phyloP scores from a whole-genome alignment of 306 rosid species.

The Cucurbita maxima region DNA sequence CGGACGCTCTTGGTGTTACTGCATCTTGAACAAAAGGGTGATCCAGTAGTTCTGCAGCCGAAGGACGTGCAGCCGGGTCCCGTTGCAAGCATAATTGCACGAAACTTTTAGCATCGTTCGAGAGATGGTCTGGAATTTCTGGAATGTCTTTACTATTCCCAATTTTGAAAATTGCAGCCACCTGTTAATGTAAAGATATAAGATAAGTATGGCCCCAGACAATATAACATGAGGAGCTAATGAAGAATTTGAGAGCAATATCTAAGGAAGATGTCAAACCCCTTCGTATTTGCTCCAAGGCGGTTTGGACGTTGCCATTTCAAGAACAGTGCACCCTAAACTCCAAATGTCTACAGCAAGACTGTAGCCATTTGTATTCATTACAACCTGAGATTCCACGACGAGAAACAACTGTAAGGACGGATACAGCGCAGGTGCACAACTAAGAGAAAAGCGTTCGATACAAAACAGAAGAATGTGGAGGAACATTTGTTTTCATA shows the following conservation, averaged over 20 bases:
- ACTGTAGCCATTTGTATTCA: constrained; percentile 76
- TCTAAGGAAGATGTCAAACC: constrained; percentile 43
- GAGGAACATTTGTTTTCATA: neutral
- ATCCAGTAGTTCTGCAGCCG: constrained; percentile 48
- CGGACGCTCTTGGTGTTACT: constrained; percentile 41
- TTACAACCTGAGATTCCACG: constrained; percentile 61
- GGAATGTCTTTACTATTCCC: constrained; percentile 97
- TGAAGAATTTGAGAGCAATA: neutral
- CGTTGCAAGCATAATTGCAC: constrained; percentile 74
- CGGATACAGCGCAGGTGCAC: neutral
- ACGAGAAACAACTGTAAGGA: constrained; percentile 2
- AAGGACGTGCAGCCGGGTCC: constrained; percentile 66
- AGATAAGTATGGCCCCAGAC: constrained; percentile 13
- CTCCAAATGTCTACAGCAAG: constrained; percentile 97
- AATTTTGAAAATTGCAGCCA: constrained; percentile 95
- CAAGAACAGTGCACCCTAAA: constrained; percentile 95
- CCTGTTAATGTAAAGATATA: constrained; percentile 37
- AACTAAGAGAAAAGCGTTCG: neutral
- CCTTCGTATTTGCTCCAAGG: constrained; percentile 98
- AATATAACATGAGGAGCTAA: neutral
- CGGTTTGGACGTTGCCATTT: constrained; percentile 91
- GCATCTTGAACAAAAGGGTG: constrained; percentile 85
- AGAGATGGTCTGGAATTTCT: constrained; percentile 81
- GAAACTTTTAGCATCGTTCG: constrained; percentile 66
- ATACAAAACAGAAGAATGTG: neutral